A percentile compares a stretch with the other conserved stretches of the same genome.
phyloP scores from a whole-genome alignment of 2,329 filamentous ascomycete species.

The Cladosporium sp. region DNA sequence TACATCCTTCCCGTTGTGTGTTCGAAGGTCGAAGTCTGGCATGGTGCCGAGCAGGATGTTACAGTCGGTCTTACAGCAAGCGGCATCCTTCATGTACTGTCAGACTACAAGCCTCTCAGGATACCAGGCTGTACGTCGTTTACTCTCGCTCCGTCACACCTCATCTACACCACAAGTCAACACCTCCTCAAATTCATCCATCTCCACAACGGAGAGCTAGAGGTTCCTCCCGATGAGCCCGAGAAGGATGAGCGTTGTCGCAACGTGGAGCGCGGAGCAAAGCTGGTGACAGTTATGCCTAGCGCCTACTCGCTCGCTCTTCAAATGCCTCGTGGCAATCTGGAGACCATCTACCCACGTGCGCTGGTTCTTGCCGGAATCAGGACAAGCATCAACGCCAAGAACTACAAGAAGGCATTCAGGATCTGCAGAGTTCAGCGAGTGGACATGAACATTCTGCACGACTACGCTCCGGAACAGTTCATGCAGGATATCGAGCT shows the following conservation, averaged over 20 bases:
- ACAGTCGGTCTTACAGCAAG: slow-evolving; percentile 65
- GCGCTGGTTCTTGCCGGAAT: slow-evolving; percentile 91
- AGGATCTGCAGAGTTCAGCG: slow-evolving; percentile 83
- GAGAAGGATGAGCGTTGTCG: slow-evolving; percentile 89
- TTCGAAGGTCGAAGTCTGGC: slow-evolving; percentile 28
- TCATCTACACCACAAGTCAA: slow-evolving; percentile 88
- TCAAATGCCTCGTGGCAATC: slow-evolving; percentile 92
- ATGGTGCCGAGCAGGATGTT: slow-evolving; percentile 35
- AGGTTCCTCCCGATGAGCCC: slow-evolving; percentile 80
- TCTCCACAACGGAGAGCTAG: slow-evolving; percentile 62
- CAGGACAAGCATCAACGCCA: slow-evolving; percentile 69
- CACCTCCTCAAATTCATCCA: slow-evolving; percentile 95
- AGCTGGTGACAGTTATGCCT: slow-evolving; percentile 82
- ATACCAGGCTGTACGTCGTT: slow-evolving; percentile 92
- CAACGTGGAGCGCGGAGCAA: slow-evolving; percentile 83
- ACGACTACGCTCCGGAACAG: slow-evolving; percentile 83
- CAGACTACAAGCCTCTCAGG: slow-evolving; percentile 60
- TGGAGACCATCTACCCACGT: slow-evolving; percentile 90
- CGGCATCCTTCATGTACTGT: slow-evolving; percentile 55
- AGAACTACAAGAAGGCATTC: slow-evolving; percentile 80
- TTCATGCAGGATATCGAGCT: slow-evolving; percentile 71
- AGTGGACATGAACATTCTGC: slow-evolving; percentile 96
- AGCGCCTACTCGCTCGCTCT: slow-evolving; percentile 79
- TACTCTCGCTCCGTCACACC: slow-evolving; percentile 69
- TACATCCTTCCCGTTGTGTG: slow-evolving; percentile 21